Base-by-base conservation (phyloP, 225 moss, liverwort and hornwort species). In the Takakia lepidozioides region DNA sequence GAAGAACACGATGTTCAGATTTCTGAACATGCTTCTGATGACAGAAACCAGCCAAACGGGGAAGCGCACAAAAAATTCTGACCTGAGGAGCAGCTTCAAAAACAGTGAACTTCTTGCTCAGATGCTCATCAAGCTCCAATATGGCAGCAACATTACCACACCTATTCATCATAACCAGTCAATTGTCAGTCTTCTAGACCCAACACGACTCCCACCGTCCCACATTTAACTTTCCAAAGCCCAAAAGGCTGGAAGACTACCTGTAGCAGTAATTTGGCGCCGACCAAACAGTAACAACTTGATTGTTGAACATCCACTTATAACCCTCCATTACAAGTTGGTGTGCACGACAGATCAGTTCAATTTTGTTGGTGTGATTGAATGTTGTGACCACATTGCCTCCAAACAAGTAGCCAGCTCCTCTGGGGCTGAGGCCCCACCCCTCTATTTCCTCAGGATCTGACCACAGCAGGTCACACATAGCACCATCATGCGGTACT, bases 261-360 rank as follows among this genome's bases (percentile, higher is more conserved):
- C 98, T 91, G 85, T 98, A 98, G 70, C 98, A 98, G 62, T 98
- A 98, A 63, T 98, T 98, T 63, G 98, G 98, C 34, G 98, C 98
- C 25, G 98, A 98, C 98, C 98, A 98, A 45, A 98, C 98, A 41
- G 98, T 98, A 48, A 98, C 91, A 55, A 98, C 85, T 73, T 98
- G 98, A 38, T 83, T 71, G 57, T 85, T 91, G 43, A 98, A 98
- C 98, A 98, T 98, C 98, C 91, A 91, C 59, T 91, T 98, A 67
- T 85, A 98, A 29, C 98, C 98, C 66, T 98, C 98, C 98, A 98
- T 98, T 23, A 98, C 98, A 64, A 98, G 67, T 54, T 98, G 98
- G 78, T 98, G 98, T 13, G 98, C 98, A 42, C 98, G 82, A 51
- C 98, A 98, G 20, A 98, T 98, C 40, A 83, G 72, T 27, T 98